Evolutionary conservation across 768 basidiomycete species (phyloP), one percentile per base, ranked within the genome.

Genomic region (Hypholoma sublateritium): DNA sequence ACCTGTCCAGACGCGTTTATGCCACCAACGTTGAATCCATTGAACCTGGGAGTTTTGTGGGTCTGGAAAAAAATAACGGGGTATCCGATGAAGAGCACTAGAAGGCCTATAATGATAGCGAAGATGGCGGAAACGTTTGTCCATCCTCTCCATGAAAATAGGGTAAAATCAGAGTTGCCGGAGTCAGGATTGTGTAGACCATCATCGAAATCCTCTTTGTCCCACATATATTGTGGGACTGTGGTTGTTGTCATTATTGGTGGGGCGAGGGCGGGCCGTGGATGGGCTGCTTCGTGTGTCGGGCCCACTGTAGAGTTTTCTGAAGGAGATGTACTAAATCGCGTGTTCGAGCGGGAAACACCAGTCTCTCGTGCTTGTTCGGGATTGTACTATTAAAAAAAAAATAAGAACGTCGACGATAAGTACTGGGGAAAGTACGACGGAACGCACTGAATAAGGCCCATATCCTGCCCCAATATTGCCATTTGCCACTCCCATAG

Each of bases 1-100:
- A 98, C 86, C 72, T 98, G 95, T 2, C 96, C 96, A 0, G 89
- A 80, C 14, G 74, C 82, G 65, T 98, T 98, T 62, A 92, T 87
- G 3, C 90, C 90, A 17, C 95, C 95, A n/a, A 95, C 77, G 69
- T 95, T 95, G 72, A 85, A 95, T 9, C 89, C 89, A 34, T 73
- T 55, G 14, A 74, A 68, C 53, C 63, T 35, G 12, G 67, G 57
- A 16, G 67, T 55, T 9, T 67, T 69, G 55, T 72, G 72, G 35
- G 72, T 73, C 59, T 72, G 84, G 60, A 81, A 82, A 50, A 79
- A 74, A 49, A 93, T 83, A 67, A 97, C 85, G 12, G 96, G 96
- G 65, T 91, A 97, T 32, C 89, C 94, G 17, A 87, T 89, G 64
- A 97, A 98, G 14, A 98, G 80, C 16, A 80, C 82, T 60, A 97